Evolutionary conservation across 1,284 basidiomycete species (phyloP), one percentile per base, ranked within the genome.

Genomic region (Fomitiporia mediterranea): DNA sequence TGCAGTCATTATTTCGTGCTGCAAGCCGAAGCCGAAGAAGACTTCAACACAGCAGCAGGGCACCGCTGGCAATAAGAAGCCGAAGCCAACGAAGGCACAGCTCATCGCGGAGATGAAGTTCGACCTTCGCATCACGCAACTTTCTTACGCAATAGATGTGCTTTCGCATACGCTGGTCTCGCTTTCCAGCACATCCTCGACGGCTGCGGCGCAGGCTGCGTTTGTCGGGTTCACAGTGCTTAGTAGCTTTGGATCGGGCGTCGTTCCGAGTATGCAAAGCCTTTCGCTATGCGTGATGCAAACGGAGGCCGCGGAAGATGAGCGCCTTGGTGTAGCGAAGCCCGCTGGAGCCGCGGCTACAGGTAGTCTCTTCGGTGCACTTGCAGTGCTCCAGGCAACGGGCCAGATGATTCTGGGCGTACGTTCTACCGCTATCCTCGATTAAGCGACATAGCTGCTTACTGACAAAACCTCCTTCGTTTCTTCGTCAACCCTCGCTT

Each of bases 331-430:
- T n/a, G 44, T 39, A 35, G 44, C 37, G 58, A 61, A 55, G 51
- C 48, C 47, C 52, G 54, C 40, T 51, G 64, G 60, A 32, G 64
- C 64, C n/a, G 66, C 65, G 9, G 75, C 73, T 15, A 69, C 72
- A 3, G 84, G 86, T 1, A 74, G 76, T 60, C 65, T 90, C 30
- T 85, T 90, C 61, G 83, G 84, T 32, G 85, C 85, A 1, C 71
- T 90, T 42, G 80, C 84, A 27, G 75, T 86, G 42, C 64, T 89
- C 61, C 82, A 87, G 58, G 79, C 85, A 0, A 67, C 80, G 2
- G 82, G 83, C 15, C 79, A 82, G 67, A 82, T 80, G 72, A 86
- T 90, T 57, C 65, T 89, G 43, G 84, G 82, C 51, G 85, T 87
- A 64, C 63, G 83, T 74, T 56, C 19, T 30, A 13, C 11, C 21